Evolutionary conservation across 2,329 filamentous ascomycete genomes (phyloP).

Genomic region (Penicillium sp.): DNA sequence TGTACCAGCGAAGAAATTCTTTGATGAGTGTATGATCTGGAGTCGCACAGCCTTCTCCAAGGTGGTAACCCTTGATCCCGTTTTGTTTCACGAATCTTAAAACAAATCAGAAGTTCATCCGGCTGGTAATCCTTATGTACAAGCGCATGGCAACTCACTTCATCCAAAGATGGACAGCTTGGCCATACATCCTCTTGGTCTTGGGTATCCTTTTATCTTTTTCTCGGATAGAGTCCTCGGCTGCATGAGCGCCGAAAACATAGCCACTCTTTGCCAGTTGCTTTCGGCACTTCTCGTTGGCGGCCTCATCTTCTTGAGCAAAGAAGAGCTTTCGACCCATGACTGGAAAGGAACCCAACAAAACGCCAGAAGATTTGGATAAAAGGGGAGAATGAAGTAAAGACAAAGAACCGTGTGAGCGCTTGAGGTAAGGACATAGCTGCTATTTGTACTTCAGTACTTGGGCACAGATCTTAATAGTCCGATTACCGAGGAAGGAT

Average conservation of each 20-base stretch:
- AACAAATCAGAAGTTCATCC: conserved; percentile 2
- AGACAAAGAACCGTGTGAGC: neutral
- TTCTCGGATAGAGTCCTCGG: conserved; percentile 8
- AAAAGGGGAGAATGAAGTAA: neutral
- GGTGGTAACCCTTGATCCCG: conserved; percentile 4
- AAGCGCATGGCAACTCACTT: conserved; percentile 9
- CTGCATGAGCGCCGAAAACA: conserved; percentile 11
- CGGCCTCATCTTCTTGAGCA: conserved; percentile 11
- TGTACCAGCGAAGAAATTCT: conserved; percentile 16
- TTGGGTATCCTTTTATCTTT: conserved; percentile 18
- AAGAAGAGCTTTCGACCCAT: conserved; percentile 14
- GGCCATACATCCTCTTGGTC: conserved; percentile 14
- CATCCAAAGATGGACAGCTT: conserved; percentile 6
- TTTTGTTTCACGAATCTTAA: conserved; percentile 7
- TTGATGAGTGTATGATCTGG: conserved; percentile 13
- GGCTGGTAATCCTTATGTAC: neutral
- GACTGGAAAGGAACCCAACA: neutral
- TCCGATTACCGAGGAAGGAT: too few species aligned
- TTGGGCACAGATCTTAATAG: neutral
- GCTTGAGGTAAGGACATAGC: neutral
- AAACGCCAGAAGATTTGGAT: neutral
- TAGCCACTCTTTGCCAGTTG: conserved; percentile 12
- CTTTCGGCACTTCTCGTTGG: neutral
- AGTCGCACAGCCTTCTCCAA: conserved; percentile 3
- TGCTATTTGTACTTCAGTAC: conserved; percentile 7